Percentiles rank a stretch among this genome's conserved stretches.
phyloP scores from a whole-genome alignment of 805 yeast genomes.

The Myxozyma neglecta region DNA sequence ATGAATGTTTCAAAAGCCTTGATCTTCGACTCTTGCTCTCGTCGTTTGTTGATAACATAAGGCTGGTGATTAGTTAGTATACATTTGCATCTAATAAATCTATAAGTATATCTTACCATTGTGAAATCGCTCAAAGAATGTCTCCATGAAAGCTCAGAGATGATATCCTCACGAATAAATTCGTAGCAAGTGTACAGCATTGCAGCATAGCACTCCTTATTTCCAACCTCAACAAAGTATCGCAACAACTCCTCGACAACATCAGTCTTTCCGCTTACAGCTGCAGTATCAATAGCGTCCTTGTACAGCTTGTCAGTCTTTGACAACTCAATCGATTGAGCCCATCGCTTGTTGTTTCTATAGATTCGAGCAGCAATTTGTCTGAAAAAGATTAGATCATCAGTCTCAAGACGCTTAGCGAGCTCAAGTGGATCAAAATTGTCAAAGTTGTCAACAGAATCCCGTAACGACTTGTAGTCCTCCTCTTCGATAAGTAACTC shows the following conservation, averaged over 20 bases:
- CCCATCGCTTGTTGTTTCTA: conserved; percentile 92
- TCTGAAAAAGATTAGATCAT: conserved; percentile 86
- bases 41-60: conserved; percentile 78
- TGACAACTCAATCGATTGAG: conserved; percentile 80
- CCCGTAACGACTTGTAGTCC: conserved; percentile 85
- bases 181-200: conserved; percentile 83
- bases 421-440: conserved; percentile 89
- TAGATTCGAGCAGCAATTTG: conserved; percentile 93
- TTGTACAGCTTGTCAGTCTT: conserved; percentile 93
- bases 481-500: conserved; percentile 94
- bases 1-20: conserved; percentile 67
- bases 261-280: conserved; percentile 71
- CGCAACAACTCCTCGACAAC: conserved; percentile 85
- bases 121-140: conserved; percentile 78
- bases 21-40: conserved; percentile 71
- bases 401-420: conserved; percentile 90
- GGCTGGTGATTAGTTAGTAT: conserved; percentile 46
- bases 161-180: conserved; percentile 75
- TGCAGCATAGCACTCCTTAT: conserved; percentile 92
- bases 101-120: conserved; percentile 43
- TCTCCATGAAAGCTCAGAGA: conserved; percentile 88
- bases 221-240: conserved; percentile 95
- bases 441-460: conserved; percentile 84
- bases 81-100: not conserved
- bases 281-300: conserved; percentile 90